These are phyloP conservation scores for Coemansia sp. DNA, from an alignment of 192 early-diverging fungal species.

Conservation along the genomic window DNA sequence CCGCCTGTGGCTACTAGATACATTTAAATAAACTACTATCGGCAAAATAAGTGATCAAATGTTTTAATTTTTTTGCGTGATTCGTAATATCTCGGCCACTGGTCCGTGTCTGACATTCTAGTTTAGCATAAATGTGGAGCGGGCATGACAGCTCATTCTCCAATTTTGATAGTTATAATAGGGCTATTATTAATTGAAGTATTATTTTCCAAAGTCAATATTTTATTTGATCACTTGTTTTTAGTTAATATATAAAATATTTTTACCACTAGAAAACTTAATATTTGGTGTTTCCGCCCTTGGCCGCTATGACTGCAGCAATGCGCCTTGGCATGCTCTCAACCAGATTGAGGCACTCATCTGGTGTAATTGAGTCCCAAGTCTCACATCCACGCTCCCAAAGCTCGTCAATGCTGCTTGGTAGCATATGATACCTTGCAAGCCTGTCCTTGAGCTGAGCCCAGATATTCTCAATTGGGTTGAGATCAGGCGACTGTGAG, in stretches of 20 bases:
- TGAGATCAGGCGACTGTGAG: background rate
- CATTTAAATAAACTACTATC: too few species aligned
- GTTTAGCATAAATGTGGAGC: too few species aligned
- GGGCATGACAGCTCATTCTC: too few species aligned
- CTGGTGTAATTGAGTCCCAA: background rate
- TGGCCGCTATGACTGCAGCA: background rate
- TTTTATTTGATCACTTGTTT: constrained; percentile 6
- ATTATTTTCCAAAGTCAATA: too few species aligned
- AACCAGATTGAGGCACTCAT: background rate
- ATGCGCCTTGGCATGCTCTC: background rate
- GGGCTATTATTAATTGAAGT: too few species aligned
- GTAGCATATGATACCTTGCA: background rate
- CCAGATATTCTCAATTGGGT: background rate
- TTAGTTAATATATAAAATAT: background rate
- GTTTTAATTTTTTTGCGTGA: too few species aligned
- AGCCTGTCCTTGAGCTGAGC: background rate
- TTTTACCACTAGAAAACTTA: background rate
- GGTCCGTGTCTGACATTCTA: too few species aligned
- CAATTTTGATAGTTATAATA: too few species aligned
- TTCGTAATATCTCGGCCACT: too few species aligned
- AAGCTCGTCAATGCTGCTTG: background rate
- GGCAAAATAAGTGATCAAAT: too few species aligned
- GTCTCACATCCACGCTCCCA: background rate
- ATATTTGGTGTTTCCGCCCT: background rate
- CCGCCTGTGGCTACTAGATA: too few species aligned